phyloP scores from a whole-genome alignment of 2,329 filamentous ascomycete genomes.

The Metarhizium album region DNA sequence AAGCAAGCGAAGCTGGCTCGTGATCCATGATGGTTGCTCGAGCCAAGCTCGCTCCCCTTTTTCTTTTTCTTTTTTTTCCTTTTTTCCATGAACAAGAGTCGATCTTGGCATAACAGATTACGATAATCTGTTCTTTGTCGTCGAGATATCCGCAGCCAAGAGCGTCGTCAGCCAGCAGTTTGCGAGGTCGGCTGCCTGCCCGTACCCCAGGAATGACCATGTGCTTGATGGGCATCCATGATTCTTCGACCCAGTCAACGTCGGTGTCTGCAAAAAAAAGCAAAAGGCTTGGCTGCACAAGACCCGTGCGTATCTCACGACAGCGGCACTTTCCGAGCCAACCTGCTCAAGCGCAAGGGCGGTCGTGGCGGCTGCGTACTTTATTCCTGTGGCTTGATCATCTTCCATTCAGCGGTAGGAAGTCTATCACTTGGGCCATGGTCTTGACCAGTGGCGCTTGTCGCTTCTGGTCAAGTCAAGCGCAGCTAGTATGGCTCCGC shows the following conservation, averaged over 20 bases:
- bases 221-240: neutral
- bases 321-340: neutral
- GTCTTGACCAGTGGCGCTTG: neutral
- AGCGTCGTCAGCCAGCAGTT: neutral
- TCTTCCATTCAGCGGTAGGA: neutral
- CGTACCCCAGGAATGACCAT: neutral
- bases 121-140: neutral
- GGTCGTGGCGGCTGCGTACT: neutral
- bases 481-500: neutral
- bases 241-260: neutral
- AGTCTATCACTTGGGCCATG: neutral
- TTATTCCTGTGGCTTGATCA: neutral
- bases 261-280: neutral
- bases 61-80: too few relatives aligned
- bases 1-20: neutral
- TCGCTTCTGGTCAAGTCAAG: constrained; percentile 1
- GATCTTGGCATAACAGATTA: neutral
- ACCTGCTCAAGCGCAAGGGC: neutral
- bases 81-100: too few relatives aligned
- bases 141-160: neutral
- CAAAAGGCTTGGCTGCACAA: neutral
- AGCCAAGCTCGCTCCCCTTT: neutral
- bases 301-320: neutral
- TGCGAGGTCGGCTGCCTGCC: neutral
- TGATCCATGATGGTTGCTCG: neutral